phyloP scores from a whole-genome alignment of 164 flowering plant genomes.

The Liquidambar formosana region DNA sequence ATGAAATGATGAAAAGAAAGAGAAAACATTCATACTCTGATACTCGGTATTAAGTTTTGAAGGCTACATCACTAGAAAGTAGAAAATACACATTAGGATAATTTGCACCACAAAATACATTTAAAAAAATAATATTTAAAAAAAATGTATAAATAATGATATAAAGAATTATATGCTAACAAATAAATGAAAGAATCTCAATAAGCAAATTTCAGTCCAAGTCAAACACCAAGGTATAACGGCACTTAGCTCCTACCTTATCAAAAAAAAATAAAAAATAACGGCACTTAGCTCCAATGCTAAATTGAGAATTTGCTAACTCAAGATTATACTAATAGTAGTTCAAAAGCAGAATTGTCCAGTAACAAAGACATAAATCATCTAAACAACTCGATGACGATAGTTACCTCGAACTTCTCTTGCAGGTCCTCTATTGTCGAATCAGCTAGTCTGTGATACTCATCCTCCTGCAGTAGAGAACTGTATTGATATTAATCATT shows the following conservation, averaged over 20 bases:
- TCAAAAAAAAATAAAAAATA: not conserved
- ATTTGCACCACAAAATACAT: too few relatives aligned
- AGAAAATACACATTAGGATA: too few relatives aligned
- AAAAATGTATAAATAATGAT: too few relatives aligned
- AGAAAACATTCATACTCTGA: not conserved
- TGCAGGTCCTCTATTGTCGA: conserved; percentile 69
- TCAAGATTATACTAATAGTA: not conserved
- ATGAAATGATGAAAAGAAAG: not conserved
- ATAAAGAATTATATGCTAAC: too few relatives aligned
- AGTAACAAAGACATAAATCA: not conserved
- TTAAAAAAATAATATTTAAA: too few relatives aligned
- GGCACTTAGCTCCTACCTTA: not conserved
- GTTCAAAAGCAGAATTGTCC: too few relatives aligned
- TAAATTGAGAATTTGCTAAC: not conserved
- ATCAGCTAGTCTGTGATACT: conserved; percentile 75
- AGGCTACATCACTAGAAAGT: too few relatives aligned
- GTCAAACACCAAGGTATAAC: too few relatives aligned
- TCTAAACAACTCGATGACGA: not conserved
- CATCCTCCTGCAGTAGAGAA: conserved; percentile 75
- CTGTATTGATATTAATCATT: conserved; percentile 30
- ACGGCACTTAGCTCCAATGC: not conserved
- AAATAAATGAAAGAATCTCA: too few relatives aligned
- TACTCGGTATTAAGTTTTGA: too few relatives aligned
- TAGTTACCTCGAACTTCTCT: conserved; percentile 83
- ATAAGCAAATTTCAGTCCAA: too few relatives aligned